Percentiles rank a stretch among this genome's conserved stretches.
These are phyloP conservation scores for Coffea canephora DNA, from an alignment of 257 asterid genomes.

Conservation along the genomic window DNA sequence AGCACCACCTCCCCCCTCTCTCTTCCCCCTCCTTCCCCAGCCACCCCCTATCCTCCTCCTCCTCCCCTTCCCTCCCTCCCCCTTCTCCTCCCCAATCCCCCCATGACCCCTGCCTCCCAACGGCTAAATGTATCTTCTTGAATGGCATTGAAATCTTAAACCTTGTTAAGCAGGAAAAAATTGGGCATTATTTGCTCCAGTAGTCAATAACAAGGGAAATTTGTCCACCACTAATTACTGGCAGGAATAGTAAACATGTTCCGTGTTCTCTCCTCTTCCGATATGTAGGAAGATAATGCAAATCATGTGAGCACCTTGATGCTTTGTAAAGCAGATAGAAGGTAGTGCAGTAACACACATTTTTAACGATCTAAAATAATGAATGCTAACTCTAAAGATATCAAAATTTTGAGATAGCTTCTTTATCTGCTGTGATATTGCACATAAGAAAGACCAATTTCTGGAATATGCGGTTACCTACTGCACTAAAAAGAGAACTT, in stretches of 20 bases:
- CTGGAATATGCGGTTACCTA: neutral
- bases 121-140: too few species aligned
- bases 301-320: too few species aligned
- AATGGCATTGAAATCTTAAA: too few species aligned
- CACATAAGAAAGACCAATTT: neutral
- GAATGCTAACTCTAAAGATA: neutral
- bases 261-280: neutral
- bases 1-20: too few species aligned
- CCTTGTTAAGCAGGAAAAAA: too few species aligned
- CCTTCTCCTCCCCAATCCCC: too few species aligned
- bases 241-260: neutral
- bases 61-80: too few species aligned
- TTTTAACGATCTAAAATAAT: neutral
- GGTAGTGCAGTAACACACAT: neutral
- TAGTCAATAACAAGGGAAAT: neutral
- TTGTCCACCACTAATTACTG: neutral
- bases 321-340: neutral
- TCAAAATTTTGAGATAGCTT: neutral
- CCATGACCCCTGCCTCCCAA: too few species aligned
- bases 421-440: neutral
- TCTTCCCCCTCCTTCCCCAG: too few species aligned
- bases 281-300: neutral
- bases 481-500: slow-evolving; percentile 59
- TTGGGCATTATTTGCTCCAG: neutral
- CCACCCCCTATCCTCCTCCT: too few species aligned